Conservation (phyloP, 2,329 filamentous ascomycete species). For the Fusarium temperatum region DNA sequence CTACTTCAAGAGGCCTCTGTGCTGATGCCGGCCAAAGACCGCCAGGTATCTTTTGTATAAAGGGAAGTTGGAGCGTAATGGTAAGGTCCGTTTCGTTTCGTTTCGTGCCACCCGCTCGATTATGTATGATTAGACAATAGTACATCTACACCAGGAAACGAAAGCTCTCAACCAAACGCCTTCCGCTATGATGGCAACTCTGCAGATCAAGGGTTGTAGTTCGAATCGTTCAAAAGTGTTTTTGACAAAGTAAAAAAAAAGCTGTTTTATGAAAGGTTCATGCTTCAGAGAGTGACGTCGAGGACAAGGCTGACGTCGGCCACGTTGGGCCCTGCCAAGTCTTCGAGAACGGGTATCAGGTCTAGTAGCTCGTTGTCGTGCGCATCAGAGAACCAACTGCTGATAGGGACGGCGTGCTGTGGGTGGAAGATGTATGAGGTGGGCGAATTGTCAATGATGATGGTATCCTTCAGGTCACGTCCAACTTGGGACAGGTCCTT, state of each 20-base stretch:
- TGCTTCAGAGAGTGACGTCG: slow-evolving; percentile 79
- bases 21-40: slow-evolving; percentile 26
- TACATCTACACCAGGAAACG: slow-evolving; percentile 61
- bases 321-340: slow-evolving; percentile 87
- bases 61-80: slow-evolving; percentile 35
- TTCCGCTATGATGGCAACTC: slow-evolving; percentile 61
- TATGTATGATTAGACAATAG: slow-evolving; percentile 62
- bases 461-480: slow-evolving; percentile 93
- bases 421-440: slow-evolving; percentile 99
- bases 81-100: slow-evolving; percentile 35
- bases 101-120: slow-evolving; percentile 42
- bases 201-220: slow-evolving; percentile 49
- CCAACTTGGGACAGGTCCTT: slow-evolving; percentile 98
- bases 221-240: slow-evolving; percentile 42
- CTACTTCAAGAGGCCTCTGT: slow-evolving; percentile 38
- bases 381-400: slow-evolving; percentile 99
- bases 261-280: slow-evolving; percentile 41
- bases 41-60: slow-evolving; percentile 35
- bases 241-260: slow-evolving; percentile 44
- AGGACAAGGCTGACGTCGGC: slow-evolving; percentile 97
- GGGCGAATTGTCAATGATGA: slow-evolving; percentile 99
- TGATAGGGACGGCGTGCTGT: slow-evolving; percentile 97
- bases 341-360: slow-evolving; percentile 96
- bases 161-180: slow-evolving; percentile 62
- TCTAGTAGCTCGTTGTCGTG: slow-evolving; percentile 99